Evolutionary conservation across 345 rosid genomes (phyloP).

Genomic region (Citrus medica): DNA sequence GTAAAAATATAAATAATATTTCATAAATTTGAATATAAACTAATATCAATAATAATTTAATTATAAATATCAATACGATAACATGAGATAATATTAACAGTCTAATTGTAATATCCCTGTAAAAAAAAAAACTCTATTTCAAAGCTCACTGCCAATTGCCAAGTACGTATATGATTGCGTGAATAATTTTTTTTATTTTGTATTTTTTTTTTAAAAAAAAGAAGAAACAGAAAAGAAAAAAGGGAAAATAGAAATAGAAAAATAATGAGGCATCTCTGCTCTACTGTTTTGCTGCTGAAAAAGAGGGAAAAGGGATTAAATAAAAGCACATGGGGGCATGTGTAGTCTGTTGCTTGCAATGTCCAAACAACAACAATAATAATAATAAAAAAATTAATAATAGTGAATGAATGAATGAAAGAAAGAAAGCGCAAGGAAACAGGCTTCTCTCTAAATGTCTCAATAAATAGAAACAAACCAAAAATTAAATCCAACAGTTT

Average conservation of each 20-base stretch:
- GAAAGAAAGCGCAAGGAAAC: neutral
- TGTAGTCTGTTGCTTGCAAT: constrained; percentile 21
- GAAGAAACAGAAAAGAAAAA: neutral
- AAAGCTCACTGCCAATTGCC: no score
- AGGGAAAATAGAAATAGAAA: neutral
- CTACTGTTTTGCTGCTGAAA: constrained; percentile 5
- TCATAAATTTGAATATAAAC: no score
- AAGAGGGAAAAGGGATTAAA: constrained; percentile 10
- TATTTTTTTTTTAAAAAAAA: no score
- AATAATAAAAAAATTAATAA: neutral
- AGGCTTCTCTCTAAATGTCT: constrained; percentile 13
- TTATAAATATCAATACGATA: accelerated
- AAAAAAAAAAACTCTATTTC: no score
- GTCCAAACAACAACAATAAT: constrained; percentile 1
- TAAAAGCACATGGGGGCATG: constrained; percentile 44
- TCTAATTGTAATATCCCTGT: no score
- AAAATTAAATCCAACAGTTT: neutral
- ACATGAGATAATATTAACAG: no score
- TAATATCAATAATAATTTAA: no score
- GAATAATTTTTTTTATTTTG: no score
- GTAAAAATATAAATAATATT: no score
- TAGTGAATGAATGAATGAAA: neutral
- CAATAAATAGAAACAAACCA: neutral
- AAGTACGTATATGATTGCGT: no score
- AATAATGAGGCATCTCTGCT: neutral